These are phyloP conservation scores for Populus tremula DNA, from an alignment of 345 rosid genomes.

Conservation along the genomic window DNA sequence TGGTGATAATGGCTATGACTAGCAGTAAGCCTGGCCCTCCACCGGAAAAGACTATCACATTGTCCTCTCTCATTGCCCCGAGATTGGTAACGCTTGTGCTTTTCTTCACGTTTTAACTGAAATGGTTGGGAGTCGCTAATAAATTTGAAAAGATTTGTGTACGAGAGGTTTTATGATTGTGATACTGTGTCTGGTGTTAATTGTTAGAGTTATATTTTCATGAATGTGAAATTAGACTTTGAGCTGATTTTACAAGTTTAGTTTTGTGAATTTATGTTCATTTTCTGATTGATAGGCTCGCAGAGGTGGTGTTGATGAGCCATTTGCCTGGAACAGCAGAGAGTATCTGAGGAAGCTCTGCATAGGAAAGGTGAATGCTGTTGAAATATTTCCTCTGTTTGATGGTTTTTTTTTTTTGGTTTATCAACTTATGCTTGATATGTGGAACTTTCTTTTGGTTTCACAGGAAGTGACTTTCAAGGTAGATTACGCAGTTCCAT, in stretches of 20 bases:
- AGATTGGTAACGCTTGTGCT: conserved; percentile 45
- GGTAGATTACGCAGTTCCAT: conserved; percentile 75
- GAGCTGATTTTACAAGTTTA: background rate
- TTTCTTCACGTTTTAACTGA: background rate
- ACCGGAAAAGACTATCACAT: conserved; percentile 77
- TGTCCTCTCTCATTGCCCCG: conserved; percentile 81
- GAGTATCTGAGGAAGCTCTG: conserved; percentile 91
- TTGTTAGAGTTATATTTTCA: background rate
- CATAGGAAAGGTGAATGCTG: conserved; percentile 75
- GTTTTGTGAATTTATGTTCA: conserved; percentile 5
- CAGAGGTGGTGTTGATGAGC: conserved; percentile 83
- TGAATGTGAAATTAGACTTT: background rate
- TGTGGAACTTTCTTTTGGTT: background rate
- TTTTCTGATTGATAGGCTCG: conserved; percentile 50
- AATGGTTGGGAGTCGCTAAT: background rate
- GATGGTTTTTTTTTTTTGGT: background rate
- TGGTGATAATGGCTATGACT: conserved; percentile 64
- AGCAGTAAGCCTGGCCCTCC: conserved; percentile 72
- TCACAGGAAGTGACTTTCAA: conserved; percentile 82
- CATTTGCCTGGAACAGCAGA: conserved; percentile 96
- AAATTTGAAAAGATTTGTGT: background rate
- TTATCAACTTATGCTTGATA: background rate
- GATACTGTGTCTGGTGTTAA: background rate
- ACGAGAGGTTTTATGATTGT: background rate
- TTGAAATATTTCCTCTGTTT: background rate